Evolutionary conservation across 257 asterid species (phyloP).

Genomic region (Lithospermum erythrorhizon): DNA sequence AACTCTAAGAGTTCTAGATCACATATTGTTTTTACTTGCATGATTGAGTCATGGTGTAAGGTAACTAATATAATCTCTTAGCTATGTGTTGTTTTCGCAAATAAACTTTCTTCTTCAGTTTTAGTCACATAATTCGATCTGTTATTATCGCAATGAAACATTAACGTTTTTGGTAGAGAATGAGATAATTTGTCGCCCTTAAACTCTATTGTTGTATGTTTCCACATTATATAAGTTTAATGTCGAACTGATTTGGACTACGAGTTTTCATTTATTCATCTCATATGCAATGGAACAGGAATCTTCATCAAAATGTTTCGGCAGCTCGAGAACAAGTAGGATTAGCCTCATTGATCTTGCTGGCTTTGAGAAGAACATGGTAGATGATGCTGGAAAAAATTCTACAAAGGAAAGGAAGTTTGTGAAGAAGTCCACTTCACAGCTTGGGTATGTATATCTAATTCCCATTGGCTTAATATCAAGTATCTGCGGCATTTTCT

Average conservation of each 20-base stretch:
- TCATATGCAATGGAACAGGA: constrained; percentile 38
- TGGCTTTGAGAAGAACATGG: constrained; percentile 61
- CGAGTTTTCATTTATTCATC: not conserved
- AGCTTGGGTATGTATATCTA: constrained; percentile 63
- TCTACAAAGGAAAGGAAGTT: constrained; percentile 69
- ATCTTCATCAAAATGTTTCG: constrained; percentile 81
- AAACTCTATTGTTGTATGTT: not conserved
- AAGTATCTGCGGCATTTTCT: no score
- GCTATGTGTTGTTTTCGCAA: not conserved
- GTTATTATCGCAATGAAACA: no score
- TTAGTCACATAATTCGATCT: no score
- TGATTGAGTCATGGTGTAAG: constrained; percentile 97
- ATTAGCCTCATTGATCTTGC: constrained; percentile 89
- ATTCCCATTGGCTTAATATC: not conserved
- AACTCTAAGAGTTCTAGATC: constrained; percentile 98
- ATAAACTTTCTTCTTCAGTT: no score
- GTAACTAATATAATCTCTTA: constrained; percentile 21
- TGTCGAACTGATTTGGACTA: not conserved
- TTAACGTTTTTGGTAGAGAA: no score
- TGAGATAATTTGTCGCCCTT: no score
- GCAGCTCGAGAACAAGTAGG: constrained; percentile 82
- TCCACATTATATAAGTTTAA: not conserved
- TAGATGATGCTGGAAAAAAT: constrained; percentile 61
- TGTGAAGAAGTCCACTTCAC: constrained; percentile 80
- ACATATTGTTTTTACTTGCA: constrained; percentile 72